Evolutionary conservation across 179 eudicot species (phyloP), one percentile per base, ranked within the genome.

Genomic region (Dionaea muscipula): DNA sequence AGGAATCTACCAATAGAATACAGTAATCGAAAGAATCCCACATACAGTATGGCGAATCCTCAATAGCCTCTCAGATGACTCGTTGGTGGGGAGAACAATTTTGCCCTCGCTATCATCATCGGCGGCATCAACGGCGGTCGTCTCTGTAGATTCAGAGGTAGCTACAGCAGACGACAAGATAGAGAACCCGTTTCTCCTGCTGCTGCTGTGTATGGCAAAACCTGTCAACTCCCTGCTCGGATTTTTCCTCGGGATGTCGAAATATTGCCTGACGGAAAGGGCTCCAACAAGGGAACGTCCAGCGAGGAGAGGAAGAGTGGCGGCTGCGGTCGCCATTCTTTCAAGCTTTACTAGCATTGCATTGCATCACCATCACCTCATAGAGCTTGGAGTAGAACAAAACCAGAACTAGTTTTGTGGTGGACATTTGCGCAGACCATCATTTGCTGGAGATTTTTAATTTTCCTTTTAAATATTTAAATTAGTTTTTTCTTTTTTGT

Each of bases 1-100:
- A 31, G 8, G 35, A 31, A 31, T 4, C 35, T 4, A 31, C 0
- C 35, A 31, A 31, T 11, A 31, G 10, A 31, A 31, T 31, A 6
- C 35, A 6, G 8, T 4, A 31, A 31, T 31, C 35, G 35, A 4
- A 6, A 4, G 1, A 4, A 31, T 31, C 35, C 0, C 19, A 25
- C 26, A 65, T 68, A 76, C 85, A n/a, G 85, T 66, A 62, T 80
- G 85, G 43, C 85, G 85, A 63, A 80, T 64, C 47, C 66, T 61
- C 44, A 80, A 70, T 39, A 78, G 80, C 8, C 38, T 46, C 52
- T 75, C 72, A 2, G 86, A 81, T 0, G 86, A 81, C 12, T 78
- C 56, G 38, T 78, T 78, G 16, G 83, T 72, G 17, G 86, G 86
- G 46, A 81, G 79, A 35, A 78, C 79, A 16, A 81, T 31, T 65